Conservation (phyloP, 495 filamentous ascomycete genomes). For the Penicillium pulvis region DNA sequence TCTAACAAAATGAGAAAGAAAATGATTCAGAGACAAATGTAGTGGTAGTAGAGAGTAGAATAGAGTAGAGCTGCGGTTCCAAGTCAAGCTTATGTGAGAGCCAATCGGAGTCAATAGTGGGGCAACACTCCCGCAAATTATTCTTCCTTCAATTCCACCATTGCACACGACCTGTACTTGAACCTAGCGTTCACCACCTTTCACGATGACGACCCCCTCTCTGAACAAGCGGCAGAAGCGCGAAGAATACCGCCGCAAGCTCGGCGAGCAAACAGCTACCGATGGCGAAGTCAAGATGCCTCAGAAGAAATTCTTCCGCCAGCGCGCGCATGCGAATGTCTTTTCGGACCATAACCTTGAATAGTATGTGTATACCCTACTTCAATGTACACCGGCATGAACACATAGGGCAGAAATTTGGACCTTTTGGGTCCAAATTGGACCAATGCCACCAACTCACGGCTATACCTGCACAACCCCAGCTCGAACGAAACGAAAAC, state of each 20-base stretch:
- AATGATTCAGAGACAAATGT: neutral
- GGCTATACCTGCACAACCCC: neutral
- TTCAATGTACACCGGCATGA: too few relatives aligned
- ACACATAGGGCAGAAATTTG: too few relatives aligned
- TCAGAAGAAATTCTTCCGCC: constrained; percentile 92
- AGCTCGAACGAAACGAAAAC: neutral
- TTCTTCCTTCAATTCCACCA: constrained; percentile 13
- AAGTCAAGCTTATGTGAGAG: constrained; percentile 12
- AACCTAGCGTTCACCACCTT: neutral
- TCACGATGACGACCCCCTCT: constrained; percentile 49
- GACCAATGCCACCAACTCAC: neutral
- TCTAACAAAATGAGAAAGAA: neutral
- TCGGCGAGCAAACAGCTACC: constrained; percentile 23
- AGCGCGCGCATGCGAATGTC: constrained; percentile 95
- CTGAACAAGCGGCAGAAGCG: constrained; percentile 72
- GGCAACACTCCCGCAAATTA: constrained; percentile 22
- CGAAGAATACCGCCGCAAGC: constrained; percentile 64
- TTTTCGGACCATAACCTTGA: constrained; percentile 89
- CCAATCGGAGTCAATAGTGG: constrained; percentile 21
- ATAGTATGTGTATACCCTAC: constrained; percentile 63
- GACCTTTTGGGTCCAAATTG: too few relatives aligned
- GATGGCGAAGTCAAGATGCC: constrained; percentile 59
- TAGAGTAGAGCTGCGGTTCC: neutral
- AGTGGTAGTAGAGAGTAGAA: constrained; percentile 6
- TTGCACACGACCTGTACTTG: neutral